Evolutionary conservation across 345 rosid species (phyloP), one percentile per base, ranked within the genome.

Genomic region (Eucalyptus curtisii): DNA sequence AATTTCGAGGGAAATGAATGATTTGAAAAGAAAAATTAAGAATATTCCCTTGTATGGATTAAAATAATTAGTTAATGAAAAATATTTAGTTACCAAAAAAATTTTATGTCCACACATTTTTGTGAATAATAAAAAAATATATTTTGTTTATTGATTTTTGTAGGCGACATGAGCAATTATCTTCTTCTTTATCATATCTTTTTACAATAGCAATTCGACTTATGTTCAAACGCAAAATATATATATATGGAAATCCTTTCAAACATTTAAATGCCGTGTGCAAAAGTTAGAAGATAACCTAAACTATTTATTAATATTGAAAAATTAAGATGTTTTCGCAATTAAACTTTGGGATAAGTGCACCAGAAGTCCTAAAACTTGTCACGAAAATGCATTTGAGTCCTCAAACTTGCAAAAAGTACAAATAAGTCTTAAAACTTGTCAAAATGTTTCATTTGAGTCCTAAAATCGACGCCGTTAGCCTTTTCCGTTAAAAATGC

Each of bases 111-210:
- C 20, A n/a, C 33, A 64, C 3, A 64, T 64, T 13, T 64, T 64
- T 0, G 0, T 6, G 8, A 3, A 40, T 4, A 3, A 2, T 40
- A 12, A 22, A 40, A 22, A 76, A 19, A 40, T 3, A 13, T 20
- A 10, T 76, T 76, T 37, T 3, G 2, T 10, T 71, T 10, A 64
- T n/a, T n/a, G 3, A 14, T 64, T 64, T n/a, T n/a, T n/a, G 10
- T n/a, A 64, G 31, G 3, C 2, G 1, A 64, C 33, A n/a, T 2
- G 2, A 50, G 55, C 8, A 19, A 52, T 52, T 52, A 1, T 19
- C 24, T 19, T 52, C 24, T 71, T 40, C 13, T 37, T 71, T 76
- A 5, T 8, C 1, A 2, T 20, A 37, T 10, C 27, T 40, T 20
- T 19, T 40, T 19, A 20, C 30, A 22, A 20, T 76, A 24, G 8